A percentile compares a stretch with the other conserved stretches of the same genome.
Conservation (phyloP, 2,329 filamentous ascomycete genomes). For the Fusarium sororula region DNA sequence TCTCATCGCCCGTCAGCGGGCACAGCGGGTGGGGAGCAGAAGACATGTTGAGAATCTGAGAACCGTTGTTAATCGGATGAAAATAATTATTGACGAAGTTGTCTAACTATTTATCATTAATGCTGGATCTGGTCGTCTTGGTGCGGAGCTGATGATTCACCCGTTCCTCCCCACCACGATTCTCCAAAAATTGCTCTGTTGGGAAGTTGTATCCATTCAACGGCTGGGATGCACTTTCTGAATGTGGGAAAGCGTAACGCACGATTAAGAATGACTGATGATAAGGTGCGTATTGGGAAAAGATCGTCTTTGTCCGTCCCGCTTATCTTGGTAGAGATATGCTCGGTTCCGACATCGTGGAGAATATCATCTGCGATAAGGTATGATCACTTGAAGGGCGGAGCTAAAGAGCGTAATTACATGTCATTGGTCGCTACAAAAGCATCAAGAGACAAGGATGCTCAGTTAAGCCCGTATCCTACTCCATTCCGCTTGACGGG, state of each 20-base stretch:
- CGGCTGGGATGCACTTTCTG: background rate
- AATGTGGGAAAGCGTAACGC: background rate
- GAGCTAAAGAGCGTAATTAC: background rate
- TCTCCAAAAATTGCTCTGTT: constrained; percentile 23
- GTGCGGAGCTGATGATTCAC: background rate
- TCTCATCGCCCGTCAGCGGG: constrained; percentile 26
- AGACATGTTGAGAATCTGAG: background rate
- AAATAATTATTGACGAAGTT: background rate
- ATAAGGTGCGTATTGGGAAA: constrained; percentile 2
- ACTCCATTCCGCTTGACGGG: background rate
- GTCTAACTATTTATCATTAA: constrained; percentile 11
- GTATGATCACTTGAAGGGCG: background rate
- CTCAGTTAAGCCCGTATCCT: background rate
- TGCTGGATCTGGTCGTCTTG: background rate
- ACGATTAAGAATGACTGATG: background rate
- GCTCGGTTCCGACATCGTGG: background rate
- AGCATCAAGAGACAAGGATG: background rate
- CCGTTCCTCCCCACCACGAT: background rate
- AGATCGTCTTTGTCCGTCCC: constrained; percentile 35
- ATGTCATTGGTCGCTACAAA: background rate
- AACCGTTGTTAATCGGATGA: background rate
- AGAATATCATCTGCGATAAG: background rate
- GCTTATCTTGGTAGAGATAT: background rate
- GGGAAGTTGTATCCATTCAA: background rate
- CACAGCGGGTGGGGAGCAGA: constrained; percentile 21